Conservation (phyloP, 257 asterid species). For the Scutellaria baicalensis region DNA sequence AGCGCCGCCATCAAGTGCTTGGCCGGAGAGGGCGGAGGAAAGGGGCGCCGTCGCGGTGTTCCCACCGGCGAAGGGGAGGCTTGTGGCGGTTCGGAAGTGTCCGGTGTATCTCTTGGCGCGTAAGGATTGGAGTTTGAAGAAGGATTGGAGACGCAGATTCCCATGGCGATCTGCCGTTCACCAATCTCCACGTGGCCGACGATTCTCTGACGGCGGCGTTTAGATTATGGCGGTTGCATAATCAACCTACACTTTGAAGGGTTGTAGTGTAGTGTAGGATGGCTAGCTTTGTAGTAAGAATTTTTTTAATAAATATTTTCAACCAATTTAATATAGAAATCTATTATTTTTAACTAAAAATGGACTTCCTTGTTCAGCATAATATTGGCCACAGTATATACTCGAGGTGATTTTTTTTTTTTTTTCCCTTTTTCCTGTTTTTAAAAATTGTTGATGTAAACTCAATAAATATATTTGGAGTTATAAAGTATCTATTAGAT, state of each 20-base stretch:
- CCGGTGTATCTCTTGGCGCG: conserved; percentile 16
- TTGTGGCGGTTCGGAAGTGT: conserved; percentile 12
- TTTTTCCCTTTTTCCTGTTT: too few species aligned
- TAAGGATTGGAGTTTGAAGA: conserved; percentile 49
- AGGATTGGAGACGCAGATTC: conserved; percentile 51
- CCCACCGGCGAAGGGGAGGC: conserved; percentile 14
- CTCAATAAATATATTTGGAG: too few species aligned
- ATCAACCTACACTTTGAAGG: not conserved
- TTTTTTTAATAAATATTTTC: not conserved
- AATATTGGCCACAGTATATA: too few species aligned
- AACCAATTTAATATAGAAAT: too few species aligned
- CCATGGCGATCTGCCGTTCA: conserved; percentile 27
- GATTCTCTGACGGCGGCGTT: not conserved
- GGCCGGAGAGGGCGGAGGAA: conserved; percentile 64
- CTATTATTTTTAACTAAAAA: too few species aligned
- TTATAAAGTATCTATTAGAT: too few species aligned
- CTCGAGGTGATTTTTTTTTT: too few species aligned
- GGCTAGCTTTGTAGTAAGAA: conserved; percentile 3
- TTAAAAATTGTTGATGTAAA: too few species aligned
- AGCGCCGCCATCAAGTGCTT: conserved; percentile 42
- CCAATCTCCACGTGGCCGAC: not conserved
- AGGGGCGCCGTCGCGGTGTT: conserved; percentile 29
- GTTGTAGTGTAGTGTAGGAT: not conserved
- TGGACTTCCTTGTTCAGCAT: too few species aligned
- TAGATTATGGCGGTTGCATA: not conserved